phyloP scores from a whole-genome alignment of 164 flowering plant genomes.

The Taxillus chinensis region DNA sequence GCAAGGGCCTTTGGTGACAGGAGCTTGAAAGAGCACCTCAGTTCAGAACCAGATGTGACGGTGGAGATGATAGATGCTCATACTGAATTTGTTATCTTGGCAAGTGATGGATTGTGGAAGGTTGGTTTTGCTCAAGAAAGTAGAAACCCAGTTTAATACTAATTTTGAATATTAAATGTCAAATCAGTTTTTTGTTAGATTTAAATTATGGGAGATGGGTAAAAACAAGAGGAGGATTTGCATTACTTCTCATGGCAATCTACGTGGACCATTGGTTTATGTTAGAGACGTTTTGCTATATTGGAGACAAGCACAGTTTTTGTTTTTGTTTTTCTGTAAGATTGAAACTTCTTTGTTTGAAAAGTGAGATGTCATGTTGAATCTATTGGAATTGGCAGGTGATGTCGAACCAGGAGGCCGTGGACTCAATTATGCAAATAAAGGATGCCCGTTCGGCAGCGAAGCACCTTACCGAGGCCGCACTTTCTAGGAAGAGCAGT shows the following conservation, averaged over 20 bases:
- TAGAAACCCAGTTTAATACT: no score
- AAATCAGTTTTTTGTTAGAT: no score
- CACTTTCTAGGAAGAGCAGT: slow-evolving; percentile 48
- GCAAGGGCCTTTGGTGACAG: slow-evolving; percentile 98
- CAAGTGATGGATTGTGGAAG: slow-evolving; percentile 98
- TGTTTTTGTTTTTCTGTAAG: not conserved
- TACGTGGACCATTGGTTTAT: no score
- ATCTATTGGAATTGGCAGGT: slow-evolving; percentile 29
- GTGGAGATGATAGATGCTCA: slow-evolving; percentile 45
- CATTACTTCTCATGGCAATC: no score
- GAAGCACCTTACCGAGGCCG: slow-evolving; percentile 63
- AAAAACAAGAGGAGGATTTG: no score
- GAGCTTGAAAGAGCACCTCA: slow-evolving; percentile 73
- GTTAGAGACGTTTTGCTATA: no score
- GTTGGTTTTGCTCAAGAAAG: slow-evolving; percentile 21
- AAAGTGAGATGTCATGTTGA: no score
- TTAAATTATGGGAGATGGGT: no score
- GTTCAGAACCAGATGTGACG: slow-evolving; percentile 75
- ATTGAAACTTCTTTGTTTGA: no score
- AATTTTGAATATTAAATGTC: no score
- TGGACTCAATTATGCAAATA: slow-evolving; percentile 35
- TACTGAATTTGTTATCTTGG: slow-evolving; percentile 67
- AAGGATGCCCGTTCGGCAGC: slow-evolving; percentile 71
- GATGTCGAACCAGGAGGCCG: slow-evolving; percentile 80
- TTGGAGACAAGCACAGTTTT: not conserved